Evolutionary conservation across 1,139 yeast genomes (phyloP).

Genomic region (Yamadazyma spencermartinsiae): DNA sequence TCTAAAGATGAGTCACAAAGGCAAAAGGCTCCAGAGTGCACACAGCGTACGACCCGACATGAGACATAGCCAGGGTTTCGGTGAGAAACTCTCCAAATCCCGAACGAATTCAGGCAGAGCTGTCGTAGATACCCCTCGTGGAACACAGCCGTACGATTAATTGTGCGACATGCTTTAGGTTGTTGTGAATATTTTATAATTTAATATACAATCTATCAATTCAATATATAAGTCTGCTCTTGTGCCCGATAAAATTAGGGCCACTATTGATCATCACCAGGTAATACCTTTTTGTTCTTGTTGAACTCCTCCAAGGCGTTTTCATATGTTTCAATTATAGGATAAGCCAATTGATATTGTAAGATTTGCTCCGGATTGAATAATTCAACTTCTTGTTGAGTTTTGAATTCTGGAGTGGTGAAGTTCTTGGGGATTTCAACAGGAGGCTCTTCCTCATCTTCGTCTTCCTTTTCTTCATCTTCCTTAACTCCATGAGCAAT

Average conservation of each 20-base stretch:
- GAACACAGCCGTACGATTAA: too few relatives aligned
- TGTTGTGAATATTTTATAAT: too few relatives aligned
- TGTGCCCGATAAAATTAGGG: too few relatives aligned
- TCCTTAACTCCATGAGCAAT: conserved; percentile 10
- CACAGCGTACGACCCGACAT: too few relatives aligned
- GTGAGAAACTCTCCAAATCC: too few relatives aligned
- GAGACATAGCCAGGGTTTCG: too few relatives aligned
- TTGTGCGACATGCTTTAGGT: too few relatives aligned
- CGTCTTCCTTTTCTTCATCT: conserved; percentile 7
- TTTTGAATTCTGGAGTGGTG: not conserved
- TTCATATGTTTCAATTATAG: conserved; percentile 13
- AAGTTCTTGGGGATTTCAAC: conserved; percentile 1
- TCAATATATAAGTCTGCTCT: not conserved
- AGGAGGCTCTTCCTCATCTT: conserved; percentile 8
- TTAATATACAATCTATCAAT: conserved; percentile 1
- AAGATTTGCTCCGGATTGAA: conserved; percentile 3
- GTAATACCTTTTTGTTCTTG: not conserved
- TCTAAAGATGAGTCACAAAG: too few relatives aligned
- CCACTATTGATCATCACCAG: not conserved
- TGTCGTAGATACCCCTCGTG: too few relatives aligned
- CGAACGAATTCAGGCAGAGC: too few relatives aligned
- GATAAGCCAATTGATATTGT: conserved; percentile 1
- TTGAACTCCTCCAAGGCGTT: conserved; percentile 10
- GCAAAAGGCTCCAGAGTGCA: too few relatives aligned
- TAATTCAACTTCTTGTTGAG: not conserved